These are phyloP conservation scores for Coccomyxa subellipsoidea DNA, from an alignment of 163 green algal species.

Conservation along the genomic window DNA sequence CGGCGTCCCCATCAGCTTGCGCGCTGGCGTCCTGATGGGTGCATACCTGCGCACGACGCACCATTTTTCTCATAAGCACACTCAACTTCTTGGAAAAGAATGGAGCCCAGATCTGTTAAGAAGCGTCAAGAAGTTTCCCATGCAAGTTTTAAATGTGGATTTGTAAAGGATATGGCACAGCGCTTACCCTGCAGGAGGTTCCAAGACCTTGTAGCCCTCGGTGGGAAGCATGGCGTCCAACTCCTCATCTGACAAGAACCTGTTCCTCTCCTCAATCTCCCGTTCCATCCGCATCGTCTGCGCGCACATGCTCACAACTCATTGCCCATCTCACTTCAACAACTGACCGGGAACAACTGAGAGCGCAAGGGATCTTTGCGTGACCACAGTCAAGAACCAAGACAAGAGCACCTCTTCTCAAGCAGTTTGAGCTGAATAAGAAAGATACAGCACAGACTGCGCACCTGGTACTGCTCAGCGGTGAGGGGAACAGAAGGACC, in stretches of 20 bases:
- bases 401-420: no score
- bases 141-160: no score
- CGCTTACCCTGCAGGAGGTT: constrained; percentile 16
- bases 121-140: no score
- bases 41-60: constrained; percentile 64
- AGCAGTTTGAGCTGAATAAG: no score
- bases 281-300: constrained; percentile 66
- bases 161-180: constrained; percentile 10
- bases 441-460: no score
- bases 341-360: no score
- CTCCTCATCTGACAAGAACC: constrained; percentile 90
- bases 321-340: neutral
- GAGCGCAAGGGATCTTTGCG: no score
- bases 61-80: no score
- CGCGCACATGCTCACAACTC: neutral
- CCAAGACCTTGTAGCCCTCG: constrained; percentile 83
- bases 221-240: constrained; percentile 92
- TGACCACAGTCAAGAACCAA: no score
- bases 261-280: constrained; percentile 93
- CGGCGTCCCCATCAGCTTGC: constrained; percentile 95
- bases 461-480: constrained; percentile 83
- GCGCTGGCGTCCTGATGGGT: constrained; percentile 88
- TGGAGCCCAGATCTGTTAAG: no score
- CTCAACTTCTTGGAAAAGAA: no score
- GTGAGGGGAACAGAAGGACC: constrained; percentile 58